Evolutionary conservation across 1,284 basidiomycete species (phyloP).

Genomic region (Schizopora paradoxa): DNA sequence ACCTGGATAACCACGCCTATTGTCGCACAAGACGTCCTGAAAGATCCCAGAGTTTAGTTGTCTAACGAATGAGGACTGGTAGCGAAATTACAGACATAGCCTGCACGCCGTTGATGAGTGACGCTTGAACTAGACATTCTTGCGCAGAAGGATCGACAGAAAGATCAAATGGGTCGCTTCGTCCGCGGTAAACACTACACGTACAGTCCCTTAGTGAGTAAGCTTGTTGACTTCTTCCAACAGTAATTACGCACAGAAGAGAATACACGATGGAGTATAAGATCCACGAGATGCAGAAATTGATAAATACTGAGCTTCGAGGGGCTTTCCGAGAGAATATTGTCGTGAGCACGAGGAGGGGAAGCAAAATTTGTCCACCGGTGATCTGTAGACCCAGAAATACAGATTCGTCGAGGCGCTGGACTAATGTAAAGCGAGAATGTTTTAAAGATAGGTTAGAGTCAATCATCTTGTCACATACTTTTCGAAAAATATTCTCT

Average conservation of each 20-base stretch:
- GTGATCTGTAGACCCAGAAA: conserved; percentile 28
- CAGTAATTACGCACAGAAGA: conserved; percentile 32
- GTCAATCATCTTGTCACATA: too few species aligned
- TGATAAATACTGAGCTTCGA: conserved; percentile 33
- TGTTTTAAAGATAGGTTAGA: too few species aligned
- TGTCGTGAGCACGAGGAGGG: conserved; percentile 35
- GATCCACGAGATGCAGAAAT: conserved; percentile 41
- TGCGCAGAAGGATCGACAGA: neutral
- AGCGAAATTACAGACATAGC: neutral
- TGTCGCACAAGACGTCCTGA: neutral
- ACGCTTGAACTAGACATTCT: neutral
- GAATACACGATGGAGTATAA: conserved; percentile 39
- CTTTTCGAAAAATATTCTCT: too few species aligned
- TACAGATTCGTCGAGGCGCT: conserved; percentile 27
- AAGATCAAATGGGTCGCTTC: neutral
- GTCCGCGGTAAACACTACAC: neutral
- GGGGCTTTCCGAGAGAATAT: conserved; percentile 30
- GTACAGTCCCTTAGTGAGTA: neutral
- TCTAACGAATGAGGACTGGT: neutral
- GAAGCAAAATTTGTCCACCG: conserved; percentile 27
- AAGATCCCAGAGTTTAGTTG: neutral
- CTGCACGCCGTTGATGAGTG: conserved; percentile 1
- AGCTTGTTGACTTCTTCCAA: neutral
- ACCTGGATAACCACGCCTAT: neutral
- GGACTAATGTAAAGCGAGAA: neutral